phyloP scores from a whole-genome alignment of 1,284 basidiomycete species.

The Schizopora paradoxa region DNA sequence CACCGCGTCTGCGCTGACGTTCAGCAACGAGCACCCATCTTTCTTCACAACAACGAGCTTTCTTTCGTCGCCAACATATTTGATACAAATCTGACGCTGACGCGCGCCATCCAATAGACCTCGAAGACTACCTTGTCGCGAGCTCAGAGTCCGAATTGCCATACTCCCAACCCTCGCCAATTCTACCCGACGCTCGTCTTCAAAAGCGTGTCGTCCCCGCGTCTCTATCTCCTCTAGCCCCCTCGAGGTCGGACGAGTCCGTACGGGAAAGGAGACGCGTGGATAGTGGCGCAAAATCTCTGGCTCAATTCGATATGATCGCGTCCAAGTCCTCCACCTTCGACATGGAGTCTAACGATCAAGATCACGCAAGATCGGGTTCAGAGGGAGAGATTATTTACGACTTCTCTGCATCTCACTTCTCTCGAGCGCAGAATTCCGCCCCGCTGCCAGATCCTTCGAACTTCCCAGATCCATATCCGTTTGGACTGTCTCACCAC shows the following conservation, averaged over 20 bases:
- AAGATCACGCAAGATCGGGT: slow-evolving; percentile 25
- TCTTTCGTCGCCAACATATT: too few relatives aligned
- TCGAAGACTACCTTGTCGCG: slow-evolving; percentile 13
- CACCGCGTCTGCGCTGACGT: too few relatives aligned
- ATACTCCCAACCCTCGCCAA: slow-evolving; percentile 9
- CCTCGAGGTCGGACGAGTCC: slow-evolving; percentile 2
- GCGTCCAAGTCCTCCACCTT: too few relatives aligned
- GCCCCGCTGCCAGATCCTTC: slow-evolving; percentile 53
- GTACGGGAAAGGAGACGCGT: too few relatives aligned
- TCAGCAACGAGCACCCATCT: too few relatives aligned
- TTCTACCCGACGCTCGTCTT: slow-evolving; percentile 2
- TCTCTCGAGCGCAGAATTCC: slow-evolving; percentile 43
- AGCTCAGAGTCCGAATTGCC: slow-evolving; percentile 2
- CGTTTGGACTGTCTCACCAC: slow-evolving; percentile 31
- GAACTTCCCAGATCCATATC: slow-evolving; percentile 51
- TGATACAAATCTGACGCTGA: slow-evolving; percentile 2
- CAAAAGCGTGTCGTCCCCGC: slow-evolving; percentile 2
- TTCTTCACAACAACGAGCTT: too few relatives aligned
- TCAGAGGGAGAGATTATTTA: slow-evolving; percentile 37
- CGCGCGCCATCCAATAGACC: slow-evolving; percentile 1
- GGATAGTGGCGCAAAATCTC: too few relatives aligned
- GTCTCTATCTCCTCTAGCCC: slow-evolving; percentile 1
- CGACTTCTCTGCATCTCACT: slow-evolving; percentile 35
- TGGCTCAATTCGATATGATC: too few relatives aligned
- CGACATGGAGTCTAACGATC: too few relatives aligned